Percentiles rank a stretch among this genome's conserved stretches.
Conservation (phyloP, 768 basidiomycete genomes). For the Termitomyces sp. region DNA sequence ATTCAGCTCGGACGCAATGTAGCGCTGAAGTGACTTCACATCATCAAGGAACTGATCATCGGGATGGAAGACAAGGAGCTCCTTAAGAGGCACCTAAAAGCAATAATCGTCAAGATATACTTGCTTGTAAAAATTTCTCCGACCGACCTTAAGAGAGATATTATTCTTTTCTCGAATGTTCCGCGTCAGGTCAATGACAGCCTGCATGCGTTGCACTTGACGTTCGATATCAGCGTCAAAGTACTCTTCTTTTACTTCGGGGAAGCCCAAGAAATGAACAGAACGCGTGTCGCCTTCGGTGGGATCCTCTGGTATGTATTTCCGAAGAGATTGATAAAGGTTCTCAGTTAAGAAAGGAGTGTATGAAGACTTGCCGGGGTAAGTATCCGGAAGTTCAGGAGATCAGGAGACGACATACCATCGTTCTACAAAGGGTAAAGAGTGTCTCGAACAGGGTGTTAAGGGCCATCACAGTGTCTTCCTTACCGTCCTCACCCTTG, state of each 20-base stretch:
- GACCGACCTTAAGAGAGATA: conserved; percentile 80
- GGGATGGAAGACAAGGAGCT: conserved; percentile 91
- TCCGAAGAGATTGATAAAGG: conserved; percentile 84
- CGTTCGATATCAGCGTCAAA: conserved; percentile 92
- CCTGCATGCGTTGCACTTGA: conserved; percentile 91
- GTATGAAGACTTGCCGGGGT: conserved; percentile 76
- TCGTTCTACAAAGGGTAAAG: conserved; percentile 90
- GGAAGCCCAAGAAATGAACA: conserved; percentile 93
- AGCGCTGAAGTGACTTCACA: conserved; percentile 75
- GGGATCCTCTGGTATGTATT: conserved; percentile 78
- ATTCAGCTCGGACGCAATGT: conserved; percentile 94
- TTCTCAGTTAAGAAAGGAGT: conserved; percentile 98
- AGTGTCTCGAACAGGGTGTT: conserved; percentile 96
- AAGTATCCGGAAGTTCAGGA: background rate
- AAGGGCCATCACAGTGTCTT: conserved; percentile 82
- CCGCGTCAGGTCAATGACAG: conserved; percentile 88
- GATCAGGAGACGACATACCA: conserved; percentile 47
- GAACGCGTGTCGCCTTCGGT: conserved; percentile 78
- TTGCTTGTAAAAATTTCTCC: background rate
- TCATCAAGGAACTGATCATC: conserved; percentile 81
- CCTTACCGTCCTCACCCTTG: conserved; percentile 90
- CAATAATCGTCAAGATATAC: background rate
- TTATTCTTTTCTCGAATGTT: conserved; percentile 84
- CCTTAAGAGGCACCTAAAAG: conserved; percentile 80
- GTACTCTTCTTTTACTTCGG: conserved; percentile 89